Evolutionary conservation across 176 grass and related monocot genomes (phyloP).

Genomic region (Eremochloa ophiuroides): DNA sequence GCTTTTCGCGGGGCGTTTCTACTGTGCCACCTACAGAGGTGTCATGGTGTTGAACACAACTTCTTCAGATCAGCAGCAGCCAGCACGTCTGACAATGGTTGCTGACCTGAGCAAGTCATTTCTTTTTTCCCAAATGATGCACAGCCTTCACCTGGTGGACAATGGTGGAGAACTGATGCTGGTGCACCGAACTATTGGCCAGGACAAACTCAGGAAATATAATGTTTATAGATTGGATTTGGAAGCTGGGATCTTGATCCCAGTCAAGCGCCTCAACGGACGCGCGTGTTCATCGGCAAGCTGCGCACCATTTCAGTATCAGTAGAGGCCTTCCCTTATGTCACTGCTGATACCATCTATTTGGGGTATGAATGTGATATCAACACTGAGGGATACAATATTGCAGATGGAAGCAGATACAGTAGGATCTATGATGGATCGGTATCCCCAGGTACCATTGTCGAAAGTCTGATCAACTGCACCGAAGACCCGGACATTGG

Average conservation of each 20-base stretch:
- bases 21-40: not conserved
- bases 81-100: not conserved
- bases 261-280: not conserved
- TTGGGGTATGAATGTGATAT: not conserved
- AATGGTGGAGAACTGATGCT: not conserved
- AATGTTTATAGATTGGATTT: not conserved
- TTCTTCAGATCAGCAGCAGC: not conserved
- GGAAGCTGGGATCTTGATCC: not conserved
- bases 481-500: not conserved
- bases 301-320: not conserved
- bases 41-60: not conserved
- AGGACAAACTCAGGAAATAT: not conserved
- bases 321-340: not conserved
- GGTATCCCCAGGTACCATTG: not conserved
- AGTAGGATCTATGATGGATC: not conserved
- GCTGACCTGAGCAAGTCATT: not conserved
- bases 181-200: not conserved
- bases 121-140: not conserved
- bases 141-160: not conserved
- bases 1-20: not conserved
- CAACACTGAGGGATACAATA: not conserved
- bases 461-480: not conserved
- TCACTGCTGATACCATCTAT: not conserved
- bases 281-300: constrained; percentile 8
- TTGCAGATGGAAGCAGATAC: not conserved